A percentile compares a stretch with the other conserved stretches of the same genome.
phyloP scores from a whole-genome alignment of 495 filamentous ascomycete species.

The Massariosphaeria phaeospora region DNA sequence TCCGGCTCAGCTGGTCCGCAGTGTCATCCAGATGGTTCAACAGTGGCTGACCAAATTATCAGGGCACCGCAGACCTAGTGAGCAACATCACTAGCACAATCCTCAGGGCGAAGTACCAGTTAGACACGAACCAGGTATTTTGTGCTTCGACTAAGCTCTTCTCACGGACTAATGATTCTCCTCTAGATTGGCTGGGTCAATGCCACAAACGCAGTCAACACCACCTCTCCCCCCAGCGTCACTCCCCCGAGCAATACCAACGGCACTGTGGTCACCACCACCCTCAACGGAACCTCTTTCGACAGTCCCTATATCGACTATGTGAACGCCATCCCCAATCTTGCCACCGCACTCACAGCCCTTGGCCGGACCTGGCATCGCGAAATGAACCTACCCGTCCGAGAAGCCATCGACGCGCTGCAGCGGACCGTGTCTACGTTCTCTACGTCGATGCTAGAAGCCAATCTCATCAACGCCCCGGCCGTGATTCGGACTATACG shows the following conservation, averaged over 20 bases:
- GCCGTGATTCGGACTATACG: slow-evolving; percentile 32
- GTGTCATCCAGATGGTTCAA: too few relatives aligned
- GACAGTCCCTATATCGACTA: slow-evolving; percentile 25
- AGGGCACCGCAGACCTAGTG: slow-evolving; percentile 24
- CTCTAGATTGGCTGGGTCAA: slow-evolving; percentile 12
- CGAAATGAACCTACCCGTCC: slow-evolving; percentile 29
- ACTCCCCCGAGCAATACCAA: background rate
- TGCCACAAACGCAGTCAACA: slow-evolving; percentile 1
- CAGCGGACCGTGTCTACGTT: slow-evolving; percentile 5
- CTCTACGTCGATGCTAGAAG: slow-evolving; percentile 7
- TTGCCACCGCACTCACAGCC: slow-evolving; percentile 22
- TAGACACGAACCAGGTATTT: slow-evolving; percentile 18
- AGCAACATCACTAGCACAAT: slow-evolving; percentile 16
- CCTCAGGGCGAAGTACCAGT: slow-evolving; percentile 8
- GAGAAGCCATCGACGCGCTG: slow-evolving; percentile 16
- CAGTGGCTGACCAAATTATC: background rate
- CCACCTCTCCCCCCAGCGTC: background rate
- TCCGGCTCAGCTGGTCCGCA: background rate
- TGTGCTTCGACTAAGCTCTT: background rate
- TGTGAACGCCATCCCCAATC: slow-evolving; percentile 22
- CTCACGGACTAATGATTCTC: background rate
- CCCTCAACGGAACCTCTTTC: background rate
- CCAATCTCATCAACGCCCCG: slow-evolving; percentile 13
- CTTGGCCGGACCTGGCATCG: slow-evolving; percentile 29
- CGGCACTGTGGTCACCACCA: background rate